Evolutionary conservation across 306 rosid species (phyloP).

Genomic region (Medicago ruthenica): DNA sequence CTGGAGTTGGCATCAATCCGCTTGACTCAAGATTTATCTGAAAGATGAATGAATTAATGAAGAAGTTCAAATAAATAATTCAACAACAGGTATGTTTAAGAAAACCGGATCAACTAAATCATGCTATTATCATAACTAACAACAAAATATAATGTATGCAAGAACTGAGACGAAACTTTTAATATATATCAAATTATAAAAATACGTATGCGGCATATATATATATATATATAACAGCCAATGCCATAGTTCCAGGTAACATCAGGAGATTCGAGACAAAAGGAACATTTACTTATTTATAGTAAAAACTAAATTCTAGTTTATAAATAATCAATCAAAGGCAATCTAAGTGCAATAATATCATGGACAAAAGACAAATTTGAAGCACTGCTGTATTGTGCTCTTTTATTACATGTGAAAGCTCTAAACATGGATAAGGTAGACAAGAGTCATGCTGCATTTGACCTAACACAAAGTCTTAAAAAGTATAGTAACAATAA

Average conservation of each 20-base stretch:
- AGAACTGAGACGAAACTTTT: background rate
- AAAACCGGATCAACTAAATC: conserved; percentile 19
- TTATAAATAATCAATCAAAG: conserved; percentile 40
- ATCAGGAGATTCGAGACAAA: conserved; percentile 36
- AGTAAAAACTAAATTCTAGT: conserved; percentile 20
- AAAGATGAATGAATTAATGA: conserved; percentile 37
- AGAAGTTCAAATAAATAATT: conserved; percentile 25
- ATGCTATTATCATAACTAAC: conserved; percentile 13
- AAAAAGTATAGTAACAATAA: conserved; percentile 1
- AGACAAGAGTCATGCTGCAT: conserved; percentile 14
- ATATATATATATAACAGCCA: background rate
- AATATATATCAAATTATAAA: background rate
- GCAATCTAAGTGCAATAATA: conserved; percentile 18
- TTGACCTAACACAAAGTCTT: conserved; percentile 29
- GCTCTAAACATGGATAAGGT: conserved; percentile 13
- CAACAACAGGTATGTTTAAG: conserved; percentile 20
- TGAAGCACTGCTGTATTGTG: conserved; percentile 22
- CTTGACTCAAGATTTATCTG: conserved; percentile 68
- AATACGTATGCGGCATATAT: conserved; percentile 3
- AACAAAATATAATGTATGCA: conserved; percentile 26
- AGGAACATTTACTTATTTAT: conserved; percentile 30
- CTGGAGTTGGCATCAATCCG: conserved; percentile 51
- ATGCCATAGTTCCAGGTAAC: background rate
- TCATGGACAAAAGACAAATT: conserved; percentile 8
- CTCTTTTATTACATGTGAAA: conserved; percentile 28